Conservation (phyloP, 345 rosid genomes). For the Euphorbia pulcherrima region DNA sequence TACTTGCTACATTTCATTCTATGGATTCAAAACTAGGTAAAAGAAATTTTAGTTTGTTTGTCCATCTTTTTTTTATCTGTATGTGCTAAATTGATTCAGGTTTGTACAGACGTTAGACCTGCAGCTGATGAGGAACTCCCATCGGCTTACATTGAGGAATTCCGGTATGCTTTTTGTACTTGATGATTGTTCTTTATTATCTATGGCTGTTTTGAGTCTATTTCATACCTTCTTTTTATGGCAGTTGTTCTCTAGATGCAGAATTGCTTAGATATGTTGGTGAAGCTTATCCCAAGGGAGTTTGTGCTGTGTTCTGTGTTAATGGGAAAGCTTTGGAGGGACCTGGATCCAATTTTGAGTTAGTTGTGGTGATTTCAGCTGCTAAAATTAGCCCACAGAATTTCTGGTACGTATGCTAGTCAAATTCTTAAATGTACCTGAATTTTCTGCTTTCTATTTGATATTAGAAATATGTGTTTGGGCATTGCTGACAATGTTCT, state of each 20-base stretch:
- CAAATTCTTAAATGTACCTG: constrained; percentile 9
- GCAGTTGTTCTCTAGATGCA: constrained; percentile 79
- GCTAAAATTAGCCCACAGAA: constrained; percentile 82
- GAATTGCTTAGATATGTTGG: constrained; percentile 75
- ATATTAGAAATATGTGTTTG: neutral
- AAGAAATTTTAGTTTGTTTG: neutral
- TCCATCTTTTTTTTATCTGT: constrained; percentile 28
- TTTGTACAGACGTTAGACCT: constrained; percentile 86
- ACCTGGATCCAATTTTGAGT: constrained; percentile 82
- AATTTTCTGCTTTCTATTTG: neutral
- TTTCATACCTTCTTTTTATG: constrained; percentile 15
- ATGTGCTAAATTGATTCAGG: constrained; percentile 64
- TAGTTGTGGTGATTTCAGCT: constrained; percentile 84
- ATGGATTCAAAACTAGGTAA: neutral
- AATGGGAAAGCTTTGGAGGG: constrained; percentile 79
- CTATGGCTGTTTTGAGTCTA: neutral
- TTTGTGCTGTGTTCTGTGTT: constrained; percentile 68
- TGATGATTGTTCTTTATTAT: neutral
- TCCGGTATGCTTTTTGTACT: constrained; percentile 46
- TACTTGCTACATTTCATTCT: neutral
- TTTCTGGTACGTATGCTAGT: constrained; percentile 62
- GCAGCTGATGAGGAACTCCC: constrained; percentile 91
- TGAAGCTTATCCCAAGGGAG: constrained; percentile 92
- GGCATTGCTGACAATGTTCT: constrained; percentile 11
- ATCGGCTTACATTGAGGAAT: constrained; percentile 77